Conservation (phyloP, 805 yeast genomes). For the Saccharomyces eubayanus region DNA sequence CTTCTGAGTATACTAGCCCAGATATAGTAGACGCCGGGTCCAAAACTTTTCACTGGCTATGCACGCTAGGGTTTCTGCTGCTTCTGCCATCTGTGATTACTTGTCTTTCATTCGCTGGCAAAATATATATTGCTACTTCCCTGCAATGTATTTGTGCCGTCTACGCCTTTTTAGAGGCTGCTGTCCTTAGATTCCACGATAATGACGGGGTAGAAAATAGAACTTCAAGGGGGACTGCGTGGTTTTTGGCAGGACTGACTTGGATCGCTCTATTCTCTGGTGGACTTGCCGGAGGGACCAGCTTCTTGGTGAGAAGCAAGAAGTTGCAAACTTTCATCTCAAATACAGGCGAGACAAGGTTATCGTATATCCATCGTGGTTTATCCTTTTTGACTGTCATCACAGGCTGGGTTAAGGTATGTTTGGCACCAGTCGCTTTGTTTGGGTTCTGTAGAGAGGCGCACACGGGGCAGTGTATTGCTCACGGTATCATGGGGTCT, state of each 20-base stretch:
- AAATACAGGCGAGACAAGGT: conserved; percentile 32
- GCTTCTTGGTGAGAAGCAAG: conserved; percentile 32
- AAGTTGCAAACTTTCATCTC: conserved; percentile 31
- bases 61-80: conserved; percentile 40
- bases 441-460: conserved; percentile 79
- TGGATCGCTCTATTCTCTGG: conserved; percentile 44
- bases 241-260: conserved; percentile 45
- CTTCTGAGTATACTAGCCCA: conserved; percentile 30
- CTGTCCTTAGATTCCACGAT: conserved; percentile 57
- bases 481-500: conserved; percentile 95
- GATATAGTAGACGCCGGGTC: conserved; percentile 39
- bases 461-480: conserved; percentile 91
- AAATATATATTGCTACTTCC: conserved; percentile 36
- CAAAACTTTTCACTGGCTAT: conserved; percentile 59
- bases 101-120: conserved; percentile 47
- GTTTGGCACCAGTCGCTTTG: conserved; percentile 74
- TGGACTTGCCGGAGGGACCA: conserved; percentile 45
- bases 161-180: conserved; percentile 49
- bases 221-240: conserved; percentile 60
- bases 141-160: conserved; percentile 40
- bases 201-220: conserved; percentile 56
- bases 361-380: conserved; percentile 34
- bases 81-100: conserved; percentile 51
- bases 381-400: conserved; percentile 41
- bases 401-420: conserved; percentile 70